These are phyloP conservation scores for Eutreptiella sp. DNA, from an alignment of 208 protist species.

Conservation along the genomic window DNA sequence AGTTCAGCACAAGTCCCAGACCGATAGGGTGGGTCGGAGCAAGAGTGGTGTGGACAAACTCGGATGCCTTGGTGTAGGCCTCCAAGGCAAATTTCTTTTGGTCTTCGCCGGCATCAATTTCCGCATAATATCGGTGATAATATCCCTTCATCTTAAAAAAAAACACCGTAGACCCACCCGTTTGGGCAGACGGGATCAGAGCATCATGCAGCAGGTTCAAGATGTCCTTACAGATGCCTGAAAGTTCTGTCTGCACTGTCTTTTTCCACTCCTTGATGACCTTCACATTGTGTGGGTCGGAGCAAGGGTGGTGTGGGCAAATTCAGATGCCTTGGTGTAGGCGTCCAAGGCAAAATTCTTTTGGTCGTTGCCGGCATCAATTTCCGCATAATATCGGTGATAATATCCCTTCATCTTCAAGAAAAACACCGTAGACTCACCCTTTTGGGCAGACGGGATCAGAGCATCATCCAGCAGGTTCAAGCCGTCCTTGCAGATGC, in stretches of 20 bases:
- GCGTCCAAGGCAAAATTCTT: too few relatives aligned
- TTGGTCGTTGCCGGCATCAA: too few relatives aligned
- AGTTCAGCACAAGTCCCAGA: conserved; percentile 85
- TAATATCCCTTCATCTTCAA: conserved; percentile 92
- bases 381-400: conserved; percentile 94
- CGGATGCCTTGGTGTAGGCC: too few relatives aligned
- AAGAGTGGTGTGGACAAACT: conserved; percentile 44
- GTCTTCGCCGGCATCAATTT: conserved; percentile 49
- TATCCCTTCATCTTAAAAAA: conserved; percentile 91
- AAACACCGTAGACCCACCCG: conserved; percentile 76
- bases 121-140: conserved; percentile 95
- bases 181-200: conserved; percentile 81
- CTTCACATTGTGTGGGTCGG: conserved; percentile 74
- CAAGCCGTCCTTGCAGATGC: conserved; percentile 74
- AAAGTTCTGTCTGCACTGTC: conserved; percentile 95
- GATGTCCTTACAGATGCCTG: conserved; percentile 91
- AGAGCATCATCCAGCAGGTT: conserved; percentile 65
- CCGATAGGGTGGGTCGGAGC: conserved; percentile 78
- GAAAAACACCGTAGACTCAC: conserved; percentile 73
- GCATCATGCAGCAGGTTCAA: conserved; percentile 88
- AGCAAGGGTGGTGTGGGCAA: too few relatives aligned
- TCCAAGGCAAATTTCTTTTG: too few relatives aligned
- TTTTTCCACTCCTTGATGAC: conserved; percentile 89
- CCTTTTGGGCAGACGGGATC: conserved; percentile 54
- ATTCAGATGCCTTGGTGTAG: too few relatives aligned